phyloP scores from a whole-genome alignment of 2,329 filamentous ascomycete genomes.

The Fusarium foetens region DNA sequence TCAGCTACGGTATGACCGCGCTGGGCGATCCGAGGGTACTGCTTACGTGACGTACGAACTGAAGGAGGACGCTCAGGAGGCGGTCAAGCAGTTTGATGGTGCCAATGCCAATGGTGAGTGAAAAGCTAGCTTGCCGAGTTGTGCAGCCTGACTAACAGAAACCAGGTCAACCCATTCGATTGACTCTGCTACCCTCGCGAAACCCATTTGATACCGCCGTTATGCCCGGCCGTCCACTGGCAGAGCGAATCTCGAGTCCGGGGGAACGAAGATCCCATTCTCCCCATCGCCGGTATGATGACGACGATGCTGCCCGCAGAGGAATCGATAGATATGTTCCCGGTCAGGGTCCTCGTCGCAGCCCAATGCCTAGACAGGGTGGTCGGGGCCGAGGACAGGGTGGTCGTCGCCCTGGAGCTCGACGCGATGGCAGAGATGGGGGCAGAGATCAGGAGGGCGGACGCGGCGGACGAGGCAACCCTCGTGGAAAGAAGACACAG shows the following conservation, averaged over 20 bases:
- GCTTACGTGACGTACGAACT: slow-evolving; percentile 85
- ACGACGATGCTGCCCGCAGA: slow-evolving; percentile 69
- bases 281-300: slow-evolving; percentile 57
- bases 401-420: slow-evolving; percentile 62
- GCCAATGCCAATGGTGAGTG: slow-evolving; percentile 82
- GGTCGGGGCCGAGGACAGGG: slow-evolving; percentile 48
- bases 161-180: slow-evolving; percentile 79
- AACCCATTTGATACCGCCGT: slow-evolving; percentile 68
- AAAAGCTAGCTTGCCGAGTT: neutral
- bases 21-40: slow-evolving; percentile 85
- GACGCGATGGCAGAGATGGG: slow-evolving; percentile 52
- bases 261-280: slow-evolving; percentile 70
- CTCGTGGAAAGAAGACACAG: slow-evolving; percentile 82
- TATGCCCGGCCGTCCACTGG: slow-evolving; percentile 66
- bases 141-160: slow-evolving; percentile 8
- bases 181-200: slow-evolving; percentile 71
- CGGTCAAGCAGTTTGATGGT: slow-evolving; percentile 84
- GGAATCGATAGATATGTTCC: slow-evolving; percentile 85
- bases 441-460: slow-evolving; percentile 49
- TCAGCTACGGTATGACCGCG: slow-evolving; percentile 83
- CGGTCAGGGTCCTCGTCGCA: slow-evolving; percentile 62
- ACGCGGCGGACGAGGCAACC: slow-evolving; percentile 55
- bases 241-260: slow-evolving; percentile 69
- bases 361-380: slow-evolving; percentile 66
- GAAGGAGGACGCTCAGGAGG: slow-evolving; percentile 75